Evolutionary conservation across 495 filamentous ascomycete genomes (phyloP).

Genomic region (Aspergillus bridgeri): DNA sequence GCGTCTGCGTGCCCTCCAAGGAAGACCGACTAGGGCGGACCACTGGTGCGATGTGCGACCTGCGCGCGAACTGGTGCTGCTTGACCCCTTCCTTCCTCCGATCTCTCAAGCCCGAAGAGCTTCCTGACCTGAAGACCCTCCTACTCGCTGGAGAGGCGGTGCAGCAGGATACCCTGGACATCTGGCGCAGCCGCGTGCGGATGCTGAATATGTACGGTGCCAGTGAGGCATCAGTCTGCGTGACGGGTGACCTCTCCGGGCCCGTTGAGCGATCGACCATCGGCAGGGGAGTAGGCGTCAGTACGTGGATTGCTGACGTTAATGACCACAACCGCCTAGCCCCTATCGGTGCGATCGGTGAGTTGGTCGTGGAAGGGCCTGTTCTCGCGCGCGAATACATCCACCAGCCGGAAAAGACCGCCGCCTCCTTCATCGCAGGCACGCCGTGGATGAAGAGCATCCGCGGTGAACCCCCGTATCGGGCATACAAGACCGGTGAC

Average conservation of each 20-base stretch:
- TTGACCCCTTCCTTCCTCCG: slow-evolving; percentile 31
- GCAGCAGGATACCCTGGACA: slow-evolving; percentile 9
- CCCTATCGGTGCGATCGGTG: slow-evolving; percentile 43
- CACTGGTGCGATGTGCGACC: slow-evolving; percentile 18
- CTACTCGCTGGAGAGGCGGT: slow-evolving; percentile 24
- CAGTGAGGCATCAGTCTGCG: slow-evolving; percentile 30
- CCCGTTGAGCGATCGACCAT: slow-evolving; percentile 30
- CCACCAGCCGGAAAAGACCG: slow-evolving; percentile 31
- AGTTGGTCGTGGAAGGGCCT: slow-evolving; percentile 45
- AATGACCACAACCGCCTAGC: slow-evolving; percentile 27
- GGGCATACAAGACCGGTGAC: slow-evolving; percentile 28
- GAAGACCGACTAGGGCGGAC: slow-evolving; percentile 21
- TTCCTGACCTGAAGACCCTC: slow-evolving; percentile 27
- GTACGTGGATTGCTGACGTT: slow-evolving; percentile 40
- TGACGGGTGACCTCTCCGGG: slow-evolving; percentile 3
- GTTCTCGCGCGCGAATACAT: slow-evolving; percentile 41
- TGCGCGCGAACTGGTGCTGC: slow-evolving; percentile 21
- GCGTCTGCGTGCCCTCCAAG: slow-evolving; percentile 32
- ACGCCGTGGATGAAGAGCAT: slow-evolving; percentile 29
- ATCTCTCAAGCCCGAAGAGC: slow-evolving; percentile 26
- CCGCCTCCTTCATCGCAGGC: slow-evolving; percentile 30
- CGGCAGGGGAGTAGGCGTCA: slow-evolving; percentile 14
- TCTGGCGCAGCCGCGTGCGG: slow-evolving; percentile 13
- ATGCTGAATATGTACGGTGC: slow-evolving; percentile 35
- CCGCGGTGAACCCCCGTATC: slow-evolving; percentile 1